Evolutionary conservation across 208 protist genomes (phyloP), one percentile per base, ranked within the genome.

Genomic region (Entamoeba invadens): DNA sequence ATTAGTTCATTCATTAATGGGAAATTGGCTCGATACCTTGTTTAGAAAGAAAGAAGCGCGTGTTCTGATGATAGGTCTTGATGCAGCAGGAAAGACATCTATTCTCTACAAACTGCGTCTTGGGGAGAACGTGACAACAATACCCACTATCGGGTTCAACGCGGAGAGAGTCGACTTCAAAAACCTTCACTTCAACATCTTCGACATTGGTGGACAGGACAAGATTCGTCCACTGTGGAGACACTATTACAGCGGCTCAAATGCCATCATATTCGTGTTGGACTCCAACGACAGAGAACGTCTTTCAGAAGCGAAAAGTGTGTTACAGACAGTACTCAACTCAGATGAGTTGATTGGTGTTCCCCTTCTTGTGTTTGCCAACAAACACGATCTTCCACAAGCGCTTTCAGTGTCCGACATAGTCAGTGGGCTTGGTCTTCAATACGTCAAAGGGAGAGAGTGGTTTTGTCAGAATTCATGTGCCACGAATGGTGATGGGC

Each of bases 161-260:
- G 94, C 96, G 38, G 95, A 96, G 91, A 93, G 68, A 8, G 68
- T 95, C 18, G 25, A 44, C 6, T 94, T 44, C 45, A 35, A 51
- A 10, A 57, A 50, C 14, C 92, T 95, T 91, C n/a, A 21, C 44
- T 44, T 92, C 50, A 35, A 99, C 94, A 96, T 99, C 47, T 99
- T 98, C 98, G 99, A 99, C 96, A 97, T 99, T 44, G 99, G 99
- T 44, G 99, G 99, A n/a, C 99, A 99, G 96, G 97, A 98, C 94
- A 98, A 98, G 18, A 96, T 99, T n/a, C 97, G 99, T 38, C 98
- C 98, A 25, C 98, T 98, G 94, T 99, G 98, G 98, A 93, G 96
- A 38, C 98, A 99, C 94, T 99, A 99, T 94, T 99, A 98, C 95
- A 97, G 98, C 94, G 91, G 38, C 2, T 98, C 97, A 16, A 96